Base-by-base conservation (phyloP, 208 protist genomes). In the Lotmaria passim region DNA sequence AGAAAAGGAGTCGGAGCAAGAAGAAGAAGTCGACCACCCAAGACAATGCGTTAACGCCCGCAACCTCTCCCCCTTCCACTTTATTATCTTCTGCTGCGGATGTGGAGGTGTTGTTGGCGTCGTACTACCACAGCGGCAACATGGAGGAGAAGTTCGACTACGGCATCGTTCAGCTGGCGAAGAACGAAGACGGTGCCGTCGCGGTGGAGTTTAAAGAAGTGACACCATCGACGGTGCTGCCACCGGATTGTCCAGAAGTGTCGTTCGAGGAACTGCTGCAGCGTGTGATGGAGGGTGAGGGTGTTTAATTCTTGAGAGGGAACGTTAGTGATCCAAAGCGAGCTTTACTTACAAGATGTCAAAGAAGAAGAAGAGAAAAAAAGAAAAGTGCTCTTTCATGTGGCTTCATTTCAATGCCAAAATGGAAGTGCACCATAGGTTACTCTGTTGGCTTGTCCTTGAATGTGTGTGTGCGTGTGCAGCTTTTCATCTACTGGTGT, bases 91-190 rank as follows among this genome's bases (percentile, higher is more conserved):
- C 59, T 5, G 19, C 57, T 17, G 38, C 43, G 26, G 73, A 64
- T 8, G 19, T 73, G 7, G 33, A 60, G 10, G 6, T 19, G 10
- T 44, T 77, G 15, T 6, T 79, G 28, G 34, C 43, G 3, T 48
- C 47, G 33, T 56, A 69, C 24, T 75, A 71, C 46, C 73, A 87
- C 50, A 21, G 34, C 38, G 52, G 26, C 24, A 69, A 44, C 55
- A 72, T 70, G 19, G 63, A 52, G 41, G 47, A 67, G n/a, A 73
- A 73, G 48, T 75, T 87, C 36, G 87, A 96, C 73, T 96, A 93
- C 69, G 90, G 90, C 57, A 75, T 96, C 48, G 82, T 96, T 15
- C 85, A 93, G 57, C 43, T 96, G 38, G 44, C 69, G 39, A 96
- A 96, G 74, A 73, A 78, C 33, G 90, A 93, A 51, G 65, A 79